Base-by-base conservation (phyloP, 2,329 filamentous ascomycete species). In the Fusarium nodosum region DNA sequence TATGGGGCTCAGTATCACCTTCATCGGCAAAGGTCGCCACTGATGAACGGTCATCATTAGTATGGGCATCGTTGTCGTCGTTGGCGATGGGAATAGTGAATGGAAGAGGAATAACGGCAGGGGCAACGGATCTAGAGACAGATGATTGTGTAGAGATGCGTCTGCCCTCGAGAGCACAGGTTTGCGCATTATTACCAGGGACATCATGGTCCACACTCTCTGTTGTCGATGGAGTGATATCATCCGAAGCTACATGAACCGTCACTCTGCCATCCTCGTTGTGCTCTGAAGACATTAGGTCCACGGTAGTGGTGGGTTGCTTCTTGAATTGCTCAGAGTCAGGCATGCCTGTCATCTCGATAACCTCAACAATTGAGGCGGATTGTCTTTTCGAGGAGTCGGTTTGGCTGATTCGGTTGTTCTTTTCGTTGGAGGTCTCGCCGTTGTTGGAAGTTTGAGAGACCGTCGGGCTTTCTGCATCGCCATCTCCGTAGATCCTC, bases 11-110 rank as follows among this genome's bases (percentile, higher is more conserved):
- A 24, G 78, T 74, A n/a, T 85, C 84, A 13, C 84, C 84, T 30
- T 89, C 85, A 59, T 91, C 90, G 18, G 90, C 90, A 72, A 91
- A 85, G 0, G 91, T 91, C 5, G 90, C 92, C 22, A 92, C 83
- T 3, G 92, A 92, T 4, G 90, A 93, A 30, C 84, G 80, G 22
- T 86, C 84, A 18, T 84, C 83, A 8, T 86, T 81, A 3, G 76
- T 74, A 15, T 66, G 39, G 26, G 80, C 76, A 7, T 83, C 79
- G 2, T 82, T 79, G 15, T 83, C n/a, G 12, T 57, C 79, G 3
- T 82, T 79, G 15, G 82, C 79, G 22, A 78, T 77, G 1, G 88
- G 88, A 2, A 92, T 81, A 12, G 77, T 85, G 77, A 93, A 92
- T 1, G 91, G 91, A 2, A 93, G 80, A 18, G 91, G 89, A 1